Base-by-base conservation (phyloP, 2,329 filamentous ascomycete genomes). In the Monosporascus sp. region DNA sequence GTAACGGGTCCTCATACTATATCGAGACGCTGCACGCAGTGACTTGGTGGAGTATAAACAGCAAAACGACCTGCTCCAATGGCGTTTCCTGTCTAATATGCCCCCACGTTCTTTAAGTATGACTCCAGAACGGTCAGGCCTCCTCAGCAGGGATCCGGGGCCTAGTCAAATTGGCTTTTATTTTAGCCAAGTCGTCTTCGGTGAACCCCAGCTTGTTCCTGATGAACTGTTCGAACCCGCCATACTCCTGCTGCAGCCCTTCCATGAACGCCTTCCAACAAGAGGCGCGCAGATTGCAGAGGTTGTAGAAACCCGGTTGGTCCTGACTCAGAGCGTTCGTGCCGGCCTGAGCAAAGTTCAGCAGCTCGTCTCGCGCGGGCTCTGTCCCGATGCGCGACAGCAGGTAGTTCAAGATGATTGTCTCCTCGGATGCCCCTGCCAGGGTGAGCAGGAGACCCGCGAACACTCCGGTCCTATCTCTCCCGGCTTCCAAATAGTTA, bases 331-430 rank as follows among this genome's bases (percentile, higher is more conserved):
- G 60, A 19, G 69, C 65, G 7, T 71, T 69, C 1, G 73, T 60
- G 24, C 70, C 73, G 31, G 64, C 59, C 55, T 72, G 61, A 14
- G 77, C 73, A 51, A 75, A 76, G 5, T 65, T 61, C 14, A 79
- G 56, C 5, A 83, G 73, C 58, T 72, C 69, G 54, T 76, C 72
- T 20, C 79, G 76, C 7, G 74, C 77, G 26, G 74, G 74, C 65
- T 83, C 80, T 0, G 71, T 73, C 31, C 80, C 79, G 56, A 83
- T 72, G 27, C 80, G 73, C 9, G 79, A 81, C 27, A 83, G 70
- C 65, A 81, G 69, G 67, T 77, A 83, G 67, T 83, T 80, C 44
- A 76, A 66, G 20, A 67, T 61, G 36, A 80, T 67, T 14, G 64
- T 67, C 24, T 80, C 72, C 11, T 67, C 59, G 5, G 71, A 57